Evolutionary conservation across 345 rosid genomes (phyloP).

Genomic region (Arabis hirsuta): DNA sequence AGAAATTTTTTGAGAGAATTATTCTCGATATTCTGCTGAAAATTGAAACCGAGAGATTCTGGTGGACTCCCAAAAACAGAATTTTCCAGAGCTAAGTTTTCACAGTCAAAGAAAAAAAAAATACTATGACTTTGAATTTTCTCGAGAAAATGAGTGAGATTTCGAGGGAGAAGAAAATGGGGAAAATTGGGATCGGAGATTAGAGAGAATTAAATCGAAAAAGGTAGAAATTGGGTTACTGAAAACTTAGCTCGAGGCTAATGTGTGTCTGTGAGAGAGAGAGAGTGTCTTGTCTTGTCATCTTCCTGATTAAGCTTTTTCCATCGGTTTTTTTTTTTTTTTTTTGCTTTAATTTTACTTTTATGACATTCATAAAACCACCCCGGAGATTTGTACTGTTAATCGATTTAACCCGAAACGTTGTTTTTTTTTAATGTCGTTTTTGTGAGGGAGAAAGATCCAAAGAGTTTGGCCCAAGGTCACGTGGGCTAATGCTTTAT

Average conservation of each 20-base stretch:
- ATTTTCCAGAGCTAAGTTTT: not conserved
- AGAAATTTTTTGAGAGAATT: not conserved
- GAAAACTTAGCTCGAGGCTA: not conserved
- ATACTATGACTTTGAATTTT: not conserved
- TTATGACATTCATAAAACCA: not conserved
- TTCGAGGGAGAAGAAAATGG: not conserved
- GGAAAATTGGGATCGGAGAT: constrained; percentile 26
- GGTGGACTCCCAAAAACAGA: not conserved
- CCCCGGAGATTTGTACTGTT: constrained; percentile 1
- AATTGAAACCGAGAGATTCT: constrained; percentile 38
- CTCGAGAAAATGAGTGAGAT: constrained; percentile 28
- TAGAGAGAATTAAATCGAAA: not conserved
- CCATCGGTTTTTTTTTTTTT: not conserved
- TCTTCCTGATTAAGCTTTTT: constrained; percentile 13
- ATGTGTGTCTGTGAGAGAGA: constrained; percentile 21
- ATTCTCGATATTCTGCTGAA: constrained; percentile 20
- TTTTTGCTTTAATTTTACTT: not conserved
- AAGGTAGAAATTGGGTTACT: constrained; percentile 7
- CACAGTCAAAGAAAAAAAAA: too few relatives aligned
- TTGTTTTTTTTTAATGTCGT: constrained; percentile 6
- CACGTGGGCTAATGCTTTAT: constrained; percentile 47
- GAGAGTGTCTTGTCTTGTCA: constrained; percentile 22
- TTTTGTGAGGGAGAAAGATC: constrained; percentile 18
- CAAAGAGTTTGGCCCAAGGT: constrained; percentile 36
- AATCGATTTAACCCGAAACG: constrained; percentile 15